Percentiles rank a stretch among this genome's conserved stretches.
Evolutionary conservation across 371 early-diverging fungal species (phyloP).

Genomic region (Mucor racemosus): DNA sequence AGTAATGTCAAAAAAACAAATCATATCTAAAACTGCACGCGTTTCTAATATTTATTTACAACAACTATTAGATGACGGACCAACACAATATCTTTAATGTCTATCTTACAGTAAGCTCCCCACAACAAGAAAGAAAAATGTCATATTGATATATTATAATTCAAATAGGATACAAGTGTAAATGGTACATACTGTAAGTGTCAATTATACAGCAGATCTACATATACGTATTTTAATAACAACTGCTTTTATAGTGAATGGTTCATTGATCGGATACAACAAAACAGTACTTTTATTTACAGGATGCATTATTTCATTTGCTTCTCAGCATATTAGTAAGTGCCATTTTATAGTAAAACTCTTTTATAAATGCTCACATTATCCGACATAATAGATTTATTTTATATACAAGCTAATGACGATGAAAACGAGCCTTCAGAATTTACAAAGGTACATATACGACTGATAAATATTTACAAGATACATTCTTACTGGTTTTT

Average conservation of each 20-base stretch:
- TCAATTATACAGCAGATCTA: not conserved
- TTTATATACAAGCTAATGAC: not conserved
- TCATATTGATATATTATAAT: not conserved
- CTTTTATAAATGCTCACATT: not conserved
- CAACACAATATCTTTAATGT: not conserved
- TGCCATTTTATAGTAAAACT: not conserved
- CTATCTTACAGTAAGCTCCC: conserved; percentile 8
- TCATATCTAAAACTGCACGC: not conserved
- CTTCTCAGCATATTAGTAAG: conserved; percentile 19
- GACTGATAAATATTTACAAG: not conserved
- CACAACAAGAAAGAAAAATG: not conserved
- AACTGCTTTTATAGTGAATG: conserved; percentile 16
- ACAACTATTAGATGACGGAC: not conserved
- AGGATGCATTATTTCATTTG: conserved; percentile 17
- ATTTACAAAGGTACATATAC: not conserved
- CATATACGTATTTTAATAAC: not conserved
- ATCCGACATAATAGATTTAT: not conserved
- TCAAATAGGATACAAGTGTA: conserved; percentile 9
- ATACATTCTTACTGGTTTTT: not conserved
- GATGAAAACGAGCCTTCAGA: not conserved
- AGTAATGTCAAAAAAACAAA: not conserved
- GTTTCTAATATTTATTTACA: not conserved
- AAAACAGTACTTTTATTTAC: conserved; percentile 16
- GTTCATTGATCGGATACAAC: conserved; percentile 3
- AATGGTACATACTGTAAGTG: conserved; percentile 23